These are phyloP conservation scores for Backusella parvicylindrica DNA, from an alignment of 192 early-diverging fungal genomes.

Conservation along the genomic window DNA sequence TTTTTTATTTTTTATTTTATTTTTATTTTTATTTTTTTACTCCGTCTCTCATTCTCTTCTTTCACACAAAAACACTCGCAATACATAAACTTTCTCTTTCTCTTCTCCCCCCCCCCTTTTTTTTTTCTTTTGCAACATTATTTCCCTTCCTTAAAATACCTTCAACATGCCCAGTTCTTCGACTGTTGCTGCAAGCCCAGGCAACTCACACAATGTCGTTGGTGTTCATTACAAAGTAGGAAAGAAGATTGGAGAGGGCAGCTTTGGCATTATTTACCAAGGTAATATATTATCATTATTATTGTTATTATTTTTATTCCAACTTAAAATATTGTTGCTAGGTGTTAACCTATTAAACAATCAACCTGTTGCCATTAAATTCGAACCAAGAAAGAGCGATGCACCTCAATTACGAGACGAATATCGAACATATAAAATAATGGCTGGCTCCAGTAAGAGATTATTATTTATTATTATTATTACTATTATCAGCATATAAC, in stretches of 20 bases:
- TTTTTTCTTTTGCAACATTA: not conserved
- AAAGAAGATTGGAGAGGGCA: slow-evolving; percentile 96
- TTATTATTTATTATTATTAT: not conserved
- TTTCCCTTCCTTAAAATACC: not conserved
- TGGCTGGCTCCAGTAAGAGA: slow-evolving; percentile 62
- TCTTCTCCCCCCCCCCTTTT: not conserved
- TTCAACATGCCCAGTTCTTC: not conserved
- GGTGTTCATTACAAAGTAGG: slow-evolving; percentile 97
- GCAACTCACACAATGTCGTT: slow-evolving; percentile 58
- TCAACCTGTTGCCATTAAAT: slow-evolving; percentile 95
- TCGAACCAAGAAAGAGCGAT: slow-evolving; percentile 93
- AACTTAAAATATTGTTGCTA: slow-evolving; percentile 20
- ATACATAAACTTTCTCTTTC: not conserved
- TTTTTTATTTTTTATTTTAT: not conserved
- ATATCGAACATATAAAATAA: slow-evolving; percentile 92
- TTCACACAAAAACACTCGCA: not conserved
- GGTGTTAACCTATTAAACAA: slow-evolving; percentile 88
- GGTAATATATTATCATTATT: slow-evolving; percentile 53
- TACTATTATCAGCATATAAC: too few species aligned
- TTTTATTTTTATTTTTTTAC: not conserved
- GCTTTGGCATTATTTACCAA: slow-evolving; percentile 99
- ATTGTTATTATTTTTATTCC: not conserved
- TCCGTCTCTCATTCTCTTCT: not conserved
- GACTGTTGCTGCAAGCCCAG: slow-evolving; percentile 6
- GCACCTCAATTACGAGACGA: slow-evolving; percentile 97